Evolutionary conservation across 1,284 basidiomycete genomes (phyloP).

Genomic region (Porogramme epimiltina): DNA sequence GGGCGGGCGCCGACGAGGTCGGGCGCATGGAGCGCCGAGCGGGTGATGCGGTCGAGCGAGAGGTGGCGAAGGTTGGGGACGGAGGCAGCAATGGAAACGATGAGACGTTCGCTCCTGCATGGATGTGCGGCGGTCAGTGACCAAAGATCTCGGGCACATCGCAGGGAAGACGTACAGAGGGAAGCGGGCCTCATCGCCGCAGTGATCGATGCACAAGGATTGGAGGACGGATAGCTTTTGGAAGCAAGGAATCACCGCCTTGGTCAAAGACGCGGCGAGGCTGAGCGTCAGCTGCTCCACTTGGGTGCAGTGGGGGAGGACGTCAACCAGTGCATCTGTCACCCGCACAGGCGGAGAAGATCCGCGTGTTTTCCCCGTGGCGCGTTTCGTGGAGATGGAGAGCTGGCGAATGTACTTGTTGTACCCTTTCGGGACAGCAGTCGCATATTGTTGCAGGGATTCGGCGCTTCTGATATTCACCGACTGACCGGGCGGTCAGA

Average conservation of each 20-base stretch:
- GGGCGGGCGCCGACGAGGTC: constrained; percentile 54
- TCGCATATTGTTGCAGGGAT: constrained; percentile 52
- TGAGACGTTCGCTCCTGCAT: constrained; percentile 67
- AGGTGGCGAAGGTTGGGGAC: constrained; percentile 57
- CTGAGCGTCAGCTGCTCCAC: constrained; percentile 53
- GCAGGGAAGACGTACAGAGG: constrained; percentile 55
- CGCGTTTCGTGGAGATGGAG: constrained; percentile 48
- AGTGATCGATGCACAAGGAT: constrained; percentile 57
- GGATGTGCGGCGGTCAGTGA: constrained; percentile 17
- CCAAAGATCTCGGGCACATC: too few relatives aligned
- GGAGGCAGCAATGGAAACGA: constrained; percentile 68
- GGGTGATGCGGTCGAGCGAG: constrained; percentile 62
- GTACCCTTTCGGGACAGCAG: constrained; percentile 57
- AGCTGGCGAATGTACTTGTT: constrained; percentile 56
- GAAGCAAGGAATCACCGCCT: constrained; percentile 55
- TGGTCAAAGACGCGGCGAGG: constrained; percentile 54
- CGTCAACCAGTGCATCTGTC: constrained; percentile 49
- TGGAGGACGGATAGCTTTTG: constrained; percentile 44
- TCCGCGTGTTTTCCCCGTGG: constrained; percentile 5
- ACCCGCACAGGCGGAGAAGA: constrained; percentile 17
- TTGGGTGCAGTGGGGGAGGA: constrained; percentile 52
- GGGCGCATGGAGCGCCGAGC: constrained; percentile 61
- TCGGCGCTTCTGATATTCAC: constrained; percentile 50
- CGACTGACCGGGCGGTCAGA: constrained; percentile 21
- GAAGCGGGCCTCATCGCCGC: constrained; percentile 47